Evolutionary conservation across 345 rosid genomes (phyloP), one percentile per base, ranked within the genome.

Genomic region (Litchi chinensis): DNA sequence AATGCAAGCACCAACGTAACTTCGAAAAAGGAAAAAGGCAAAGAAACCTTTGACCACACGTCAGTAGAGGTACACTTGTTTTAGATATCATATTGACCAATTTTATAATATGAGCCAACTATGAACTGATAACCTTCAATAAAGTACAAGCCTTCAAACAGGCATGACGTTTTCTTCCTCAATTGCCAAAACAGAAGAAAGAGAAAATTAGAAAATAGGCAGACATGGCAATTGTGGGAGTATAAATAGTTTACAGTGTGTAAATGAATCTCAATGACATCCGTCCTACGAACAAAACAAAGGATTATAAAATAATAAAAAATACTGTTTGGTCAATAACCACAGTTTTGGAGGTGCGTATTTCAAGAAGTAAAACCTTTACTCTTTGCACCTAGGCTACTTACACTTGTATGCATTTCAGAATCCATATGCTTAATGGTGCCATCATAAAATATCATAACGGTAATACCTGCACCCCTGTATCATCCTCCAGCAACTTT

Each of bases 401-500:
- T 22, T 21, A 43, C 18, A 41, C 40, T 24, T 12, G 40, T 41
- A 62, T 24, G 43, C 15, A 8, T 74, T 74, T 62, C 21, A 41
- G 77, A 57, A 60, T 37, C 50, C n/a, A 39, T 72, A 56, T n/a
- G 22, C 46, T 32, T 19, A 72, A 9, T 26, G 64, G 39, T 57
- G 39, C 41, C 56, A 59, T 77, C 10, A 16, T 52, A 32, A 44
- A 77, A 74, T 57, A 56, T 41, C 19, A 52, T 12, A 24, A 77
- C 32, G 77, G 59, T 18, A 56, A 62, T 87, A 91, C 98, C 98
- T 87, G 86, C 76, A 83, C 75, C 64, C 81, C 77, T 16, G 71
- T 67, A 73, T 87, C 89, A 75, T 86, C 86, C 66, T 82, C 83
- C 85, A 95, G 83, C 85, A 95, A 84, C 87, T 90, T 93, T 16